Base-by-base conservation (phyloP, 805 yeast species). In the Cyberlindnera veronae region DNA sequence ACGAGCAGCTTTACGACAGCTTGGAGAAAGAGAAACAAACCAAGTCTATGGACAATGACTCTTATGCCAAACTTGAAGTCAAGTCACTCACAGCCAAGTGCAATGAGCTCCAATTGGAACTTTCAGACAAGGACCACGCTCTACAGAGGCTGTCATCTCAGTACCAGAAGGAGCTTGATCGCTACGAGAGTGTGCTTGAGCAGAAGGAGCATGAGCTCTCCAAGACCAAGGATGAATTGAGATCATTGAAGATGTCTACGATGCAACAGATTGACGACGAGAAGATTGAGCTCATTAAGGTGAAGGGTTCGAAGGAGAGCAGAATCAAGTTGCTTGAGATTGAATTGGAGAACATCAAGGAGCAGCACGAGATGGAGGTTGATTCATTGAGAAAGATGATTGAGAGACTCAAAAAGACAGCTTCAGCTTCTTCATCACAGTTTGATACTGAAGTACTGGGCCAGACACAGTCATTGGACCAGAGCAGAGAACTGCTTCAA, bases 181-280 rank as follows among this genome's bases (percentile, higher is more conserved):
- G 44, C 21, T 54, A 32, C 47, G 57, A 44, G 29, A 18, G 10
- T 15, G 24, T 51, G 36, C 34, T 68, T 3, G 48, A 51, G 5
- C 62, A 55, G 14, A 72, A 67, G 45, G 76, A 72, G 31, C 50
- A 57, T 14, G 64, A 65, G 15, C 49, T 67, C 14, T 58, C 59
- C 10, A 54, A 63, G 6, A 51, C 69, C 38, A 63, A 61, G 37
- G 39, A 49, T 6, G 64, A 66, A 18, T 38, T 72, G 23, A 51
- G 65, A 19, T 64, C 63, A 1, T 41, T 63, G 36, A 57, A 62
- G 34, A 44, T 62, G 29, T 34, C 50, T 3, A 53, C 51, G 13
- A 55, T 61, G 23, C 57, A 62, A 28, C 52, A 53, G 24, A 58
- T 64, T 31, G 67, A 63, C 34, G 64, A 65, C 24, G 68, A 67